These are phyloP conservation scores for Datisca glomerata DNA, from an alignment of 306 rosid species.

Conservation along the genomic window DNA sequence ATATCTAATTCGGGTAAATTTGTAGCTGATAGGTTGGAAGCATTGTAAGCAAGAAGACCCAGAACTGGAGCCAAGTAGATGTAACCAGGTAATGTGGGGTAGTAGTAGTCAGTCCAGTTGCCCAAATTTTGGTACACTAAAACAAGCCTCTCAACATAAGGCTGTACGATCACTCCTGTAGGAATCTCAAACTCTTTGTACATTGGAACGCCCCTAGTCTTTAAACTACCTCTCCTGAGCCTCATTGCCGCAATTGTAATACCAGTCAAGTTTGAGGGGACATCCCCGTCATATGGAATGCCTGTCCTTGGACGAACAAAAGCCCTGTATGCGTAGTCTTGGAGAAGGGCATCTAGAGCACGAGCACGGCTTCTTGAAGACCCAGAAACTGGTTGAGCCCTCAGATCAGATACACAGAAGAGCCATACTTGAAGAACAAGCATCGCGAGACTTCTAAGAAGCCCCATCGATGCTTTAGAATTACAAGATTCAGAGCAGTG, in stretches of 20 bases:
- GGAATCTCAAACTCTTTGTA: slow-evolving; percentile 68
- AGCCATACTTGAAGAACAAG: slow-evolving; percentile 4
- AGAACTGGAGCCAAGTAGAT: slow-evolving; percentile 67
- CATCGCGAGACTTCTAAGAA: slow-evolving; percentile 13
- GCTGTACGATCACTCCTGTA: slow-evolving; percentile 30
- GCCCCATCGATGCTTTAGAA: slow-evolving; percentile 15
- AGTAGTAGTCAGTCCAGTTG: slow-evolving; percentile 42
- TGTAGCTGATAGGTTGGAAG: slow-evolving; percentile 45
- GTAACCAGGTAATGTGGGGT: slow-evolving; percentile 41
- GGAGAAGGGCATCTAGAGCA: slow-evolving; percentile 38
- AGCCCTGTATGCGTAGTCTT: slow-evolving; percentile 42
- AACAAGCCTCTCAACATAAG: slow-evolving; percentile 70
- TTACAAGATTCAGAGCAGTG: slow-evolving; percentile 6
- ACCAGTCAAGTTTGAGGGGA: slow-evolving; percentile 45
- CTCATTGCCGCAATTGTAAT: slow-evolving; percentile 42
- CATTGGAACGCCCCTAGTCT: slow-evolving; percentile 37
- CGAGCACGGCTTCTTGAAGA: slow-evolving; percentile 12
- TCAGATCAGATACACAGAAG: slow-evolving; percentile 4
- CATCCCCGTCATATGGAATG: slow-evolving; percentile 23
- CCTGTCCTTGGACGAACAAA: slow-evolving; percentile 51
- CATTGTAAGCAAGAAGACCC: slow-evolving; percentile 78
- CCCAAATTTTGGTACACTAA: slow-evolving; percentile 86
- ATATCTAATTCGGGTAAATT: slow-evolving; percentile 32
- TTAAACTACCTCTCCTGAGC: slow-evolving; percentile 80
- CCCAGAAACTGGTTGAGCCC: not conserved